phyloP scores from a whole-genome alignment of 2,329 filamentous ascomycete species.

The Pseudopithomyces chartarum region DNA sequence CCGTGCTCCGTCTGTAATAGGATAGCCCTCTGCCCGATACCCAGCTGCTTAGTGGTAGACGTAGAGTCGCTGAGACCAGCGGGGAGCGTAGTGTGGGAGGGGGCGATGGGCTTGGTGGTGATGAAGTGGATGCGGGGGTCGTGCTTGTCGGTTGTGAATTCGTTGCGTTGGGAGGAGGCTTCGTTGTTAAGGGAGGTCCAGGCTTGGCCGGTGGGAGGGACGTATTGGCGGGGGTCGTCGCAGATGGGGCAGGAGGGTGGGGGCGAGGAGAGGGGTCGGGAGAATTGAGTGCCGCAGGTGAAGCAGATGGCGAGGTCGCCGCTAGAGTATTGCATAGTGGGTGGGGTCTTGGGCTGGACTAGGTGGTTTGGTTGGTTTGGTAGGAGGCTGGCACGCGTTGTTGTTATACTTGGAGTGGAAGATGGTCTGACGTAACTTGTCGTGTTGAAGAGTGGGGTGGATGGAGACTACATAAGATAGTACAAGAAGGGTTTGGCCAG shows the following conservation, averaged over 20 bases:
- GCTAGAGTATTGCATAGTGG: constrained; percentile 34
- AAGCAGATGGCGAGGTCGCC: constrained; percentile 64
- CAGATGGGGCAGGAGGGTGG: constrained; percentile 70
- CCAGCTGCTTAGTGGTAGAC: constrained; percentile 56
- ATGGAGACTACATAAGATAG: constrained; percentile 1
- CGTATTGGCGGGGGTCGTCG: constrained; percentile 69
- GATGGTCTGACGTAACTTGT: neutral
- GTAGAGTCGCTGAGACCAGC: constrained; percentile 44
- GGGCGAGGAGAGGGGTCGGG: constrained; percentile 54
- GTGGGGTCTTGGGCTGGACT: no score
- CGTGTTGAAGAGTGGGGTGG: constrained; percentile 6
- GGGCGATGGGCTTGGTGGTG: constrained; percentile 41
- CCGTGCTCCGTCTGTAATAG: constrained; percentile 68
- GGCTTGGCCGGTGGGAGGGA: constrained; percentile 66
- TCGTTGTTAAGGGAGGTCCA: constrained; percentile 63
- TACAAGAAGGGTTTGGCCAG: neutral
- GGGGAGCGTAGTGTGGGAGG: constrained; percentile 20
- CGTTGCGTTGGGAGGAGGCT: constrained; percentile 55
- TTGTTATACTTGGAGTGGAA: neutral
- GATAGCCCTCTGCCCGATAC: constrained; percentile 76
- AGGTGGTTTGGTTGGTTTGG: no score
- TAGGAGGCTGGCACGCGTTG: neutral
- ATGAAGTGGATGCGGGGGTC: constrained; percentile 54
- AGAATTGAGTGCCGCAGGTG: constrained; percentile 74
- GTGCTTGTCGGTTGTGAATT: constrained; percentile 54